A percentile compares a stretch with the other conserved stretches of the same genome.
These are phyloP conservation scores for Boletus semigastroideus DNA, from an alignment of 1,284 basidiomycete genomes.

Conservation along the genomic window DNA sequence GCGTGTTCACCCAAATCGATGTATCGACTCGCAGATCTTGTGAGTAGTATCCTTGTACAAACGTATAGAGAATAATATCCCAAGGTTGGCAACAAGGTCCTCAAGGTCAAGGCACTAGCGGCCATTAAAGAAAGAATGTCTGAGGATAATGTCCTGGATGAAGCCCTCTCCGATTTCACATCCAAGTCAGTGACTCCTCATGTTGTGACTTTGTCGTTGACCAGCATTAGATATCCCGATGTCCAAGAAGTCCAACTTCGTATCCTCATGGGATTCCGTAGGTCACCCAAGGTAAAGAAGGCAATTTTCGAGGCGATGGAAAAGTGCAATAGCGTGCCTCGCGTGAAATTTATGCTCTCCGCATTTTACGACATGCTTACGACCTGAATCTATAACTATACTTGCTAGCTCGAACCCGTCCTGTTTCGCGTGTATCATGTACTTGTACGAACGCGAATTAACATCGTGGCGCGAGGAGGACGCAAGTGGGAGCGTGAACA, in stretches of 20 bases:
- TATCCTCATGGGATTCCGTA: conserved; percentile 10
- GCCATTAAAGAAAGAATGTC: conserved; percentile 24
- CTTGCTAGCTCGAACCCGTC: background rate
- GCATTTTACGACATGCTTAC: conserved; percentile 22
- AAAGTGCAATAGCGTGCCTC: conserved; percentile 14
- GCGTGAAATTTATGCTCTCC: conserved; percentile 18
- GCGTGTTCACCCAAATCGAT: conserved; percentile 35
- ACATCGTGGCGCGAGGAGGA: background rate
- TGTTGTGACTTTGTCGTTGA: conserved; percentile 2
- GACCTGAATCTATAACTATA: background rate
- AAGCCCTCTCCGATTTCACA: conserved; percentile 31
- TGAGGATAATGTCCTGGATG: conserved; percentile 26
- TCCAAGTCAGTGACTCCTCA: conserved; percentile 20
- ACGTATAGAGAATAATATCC: background rate
- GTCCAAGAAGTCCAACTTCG: conserved; percentile 17
- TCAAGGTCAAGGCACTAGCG: conserved; percentile 20
- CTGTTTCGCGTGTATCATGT: background rate
- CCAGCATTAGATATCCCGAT: conserved; percentile 16
- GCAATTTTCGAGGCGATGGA: conserved; percentile 17
- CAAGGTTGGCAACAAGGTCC: conserved; percentile 21
- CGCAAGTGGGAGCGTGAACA: background rate
- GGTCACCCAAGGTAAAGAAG: conserved; percentile 13
- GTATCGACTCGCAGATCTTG: conserved; percentile 31
- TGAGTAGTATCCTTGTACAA: conserved; percentile 4
- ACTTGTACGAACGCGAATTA: background rate